A percentile compares a stretch with the other conserved stretches of the same genome.
Conservation (phyloP, 305 asterid species). For the Vinca major region DNA sequence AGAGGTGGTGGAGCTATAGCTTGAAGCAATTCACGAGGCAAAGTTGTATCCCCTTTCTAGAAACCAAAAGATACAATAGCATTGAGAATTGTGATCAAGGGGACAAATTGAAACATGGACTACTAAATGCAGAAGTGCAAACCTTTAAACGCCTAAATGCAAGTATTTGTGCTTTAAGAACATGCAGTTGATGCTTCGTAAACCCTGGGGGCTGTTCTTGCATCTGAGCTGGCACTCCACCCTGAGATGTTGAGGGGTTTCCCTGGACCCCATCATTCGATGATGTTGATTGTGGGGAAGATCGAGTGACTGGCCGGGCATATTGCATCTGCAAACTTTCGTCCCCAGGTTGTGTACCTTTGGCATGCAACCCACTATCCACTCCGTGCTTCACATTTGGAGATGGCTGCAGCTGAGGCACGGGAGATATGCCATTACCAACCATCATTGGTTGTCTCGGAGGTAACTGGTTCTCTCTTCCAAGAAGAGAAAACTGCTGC, state of each 20-base stretch:
- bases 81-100: constrained; percentile 17
- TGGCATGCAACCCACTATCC: constrained; percentile 42
- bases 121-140: constrained; percentile 19
- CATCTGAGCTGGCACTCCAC: constrained; percentile 34
- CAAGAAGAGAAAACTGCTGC: constrained; percentile 58
- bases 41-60: constrained; percentile 84
- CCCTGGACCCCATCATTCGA: constrained; percentile 51
- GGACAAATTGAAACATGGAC: constrained; percentile 12
- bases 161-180: constrained; percentile 92
- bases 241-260: constrained; percentile 48
- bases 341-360: constrained; percentile 34
- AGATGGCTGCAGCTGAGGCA: constrained; percentile 43
- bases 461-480: constrained; percentile 63
- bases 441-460: constrained; percentile 54
- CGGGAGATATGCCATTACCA: constrained; percentile 60
- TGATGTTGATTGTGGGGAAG: constrained; percentile 54
- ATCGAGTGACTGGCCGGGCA: constrained; percentile 47
- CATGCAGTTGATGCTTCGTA: constrained; percentile 84
- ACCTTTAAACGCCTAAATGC: constrained; percentile 97
- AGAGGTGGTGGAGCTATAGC: constrained; percentile 83
- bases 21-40: constrained; percentile 89
- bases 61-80: constrained; percentile 20
- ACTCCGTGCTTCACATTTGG: constrained; percentile 56
- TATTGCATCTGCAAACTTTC: constrained; percentile 56
- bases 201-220: constrained; percentile 53